A percentile compares a stretch with the other conserved stretches of the same genome.
These are phyloP conservation scores for Styphnolobium japonicum DNA, from an alignment of 306 rosid genomes.

Conservation along the genomic window DNA sequence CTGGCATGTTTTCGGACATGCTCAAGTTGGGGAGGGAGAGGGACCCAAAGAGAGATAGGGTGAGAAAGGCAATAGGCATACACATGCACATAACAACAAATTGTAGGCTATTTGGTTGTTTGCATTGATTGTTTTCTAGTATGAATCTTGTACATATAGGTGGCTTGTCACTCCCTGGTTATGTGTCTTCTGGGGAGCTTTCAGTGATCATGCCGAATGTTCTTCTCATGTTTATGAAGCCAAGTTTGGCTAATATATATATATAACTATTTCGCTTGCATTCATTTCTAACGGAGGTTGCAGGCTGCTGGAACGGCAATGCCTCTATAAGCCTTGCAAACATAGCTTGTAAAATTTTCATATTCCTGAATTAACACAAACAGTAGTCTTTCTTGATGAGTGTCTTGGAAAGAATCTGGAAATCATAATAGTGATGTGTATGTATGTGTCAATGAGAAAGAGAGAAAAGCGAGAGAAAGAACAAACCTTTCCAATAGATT, in stretches of 20 bases:
- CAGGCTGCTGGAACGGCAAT: constrained; percentile 25
- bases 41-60: neutral
- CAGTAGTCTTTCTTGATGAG: neutral
- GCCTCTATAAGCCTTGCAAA: constrained; percentile 40
- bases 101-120: neutral
- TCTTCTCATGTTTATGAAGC: neutral
- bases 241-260: neutral
- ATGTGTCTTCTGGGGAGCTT: neutral
- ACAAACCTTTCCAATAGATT: constrained; percentile 41
- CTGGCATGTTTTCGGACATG: neutral
- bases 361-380: constrained; percentile 32
- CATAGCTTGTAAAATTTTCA: constrained; percentile 20
- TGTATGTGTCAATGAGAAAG: neutral
- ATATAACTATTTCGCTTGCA: neutral
- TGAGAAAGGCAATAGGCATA: neutral
- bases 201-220: neutral
- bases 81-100: neutral
- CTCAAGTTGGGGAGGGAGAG: neutral
- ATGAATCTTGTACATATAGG: neutral
- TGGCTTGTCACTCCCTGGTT: neutral
- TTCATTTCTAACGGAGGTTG: neutral
- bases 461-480: neutral
- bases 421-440: neutral
- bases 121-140: neutral
- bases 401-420: neutral